Evolutionary conservation across 2,329 filamentous ascomycete species (phyloP).

Genomic region (Thielaviopsis punctulata): DNA sequence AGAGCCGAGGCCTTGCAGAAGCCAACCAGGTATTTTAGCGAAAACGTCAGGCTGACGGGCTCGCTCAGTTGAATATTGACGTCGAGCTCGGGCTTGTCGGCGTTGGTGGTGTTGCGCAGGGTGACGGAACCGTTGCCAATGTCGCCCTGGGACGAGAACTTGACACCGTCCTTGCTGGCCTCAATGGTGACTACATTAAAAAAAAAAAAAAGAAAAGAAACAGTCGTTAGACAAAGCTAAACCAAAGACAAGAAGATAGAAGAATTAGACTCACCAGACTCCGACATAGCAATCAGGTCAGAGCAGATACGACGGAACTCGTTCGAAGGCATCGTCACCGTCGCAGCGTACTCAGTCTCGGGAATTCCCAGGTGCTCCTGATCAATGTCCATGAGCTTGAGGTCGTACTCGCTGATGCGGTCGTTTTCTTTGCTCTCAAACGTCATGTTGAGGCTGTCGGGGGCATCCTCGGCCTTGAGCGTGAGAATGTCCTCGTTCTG

Average conservation of each 20-base stretch:
- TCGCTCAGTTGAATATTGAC: slow-evolving; percentile 83
- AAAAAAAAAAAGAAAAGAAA: too few relatives aligned
- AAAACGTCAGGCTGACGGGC: slow-evolving; percentile 89
- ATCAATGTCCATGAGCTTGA: slow-evolving; percentile 99
- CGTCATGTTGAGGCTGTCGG: slow-evolving; percentile 84
- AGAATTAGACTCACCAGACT: slow-evolving; percentile 74
- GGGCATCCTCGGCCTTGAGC: slow-evolving; percentile 91
- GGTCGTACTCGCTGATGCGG: slow-evolving; percentile 93
- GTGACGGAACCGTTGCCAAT: slow-evolving; percentile 93
- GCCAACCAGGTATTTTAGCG: slow-evolving; percentile 97
- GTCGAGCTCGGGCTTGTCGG: slow-evolving; percentile 75
- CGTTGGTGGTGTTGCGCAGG: slow-evolving; percentile 69
- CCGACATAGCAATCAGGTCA: slow-evolving; percentile 79
- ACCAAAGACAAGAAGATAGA: too few relatives aligned
- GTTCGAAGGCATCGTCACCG: slow-evolving; percentile 67
- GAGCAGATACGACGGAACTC: slow-evolving; percentile 94
- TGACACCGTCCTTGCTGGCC: slow-evolving; percentile 90
- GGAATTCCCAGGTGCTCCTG: slow-evolving; percentile 98
- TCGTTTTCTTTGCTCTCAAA: slow-evolving; percentile 86
- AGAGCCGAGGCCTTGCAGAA: slow-evolving; percentile 95
- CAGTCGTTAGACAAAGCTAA: not conserved
- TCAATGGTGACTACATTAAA: slow-evolving; percentile 64
- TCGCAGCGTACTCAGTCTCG: slow-evolving; percentile 94
- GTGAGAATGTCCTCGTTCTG: slow-evolving; percentile 91
- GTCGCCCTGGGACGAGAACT: slow-evolving; percentile 83